Evolutionary conservation across 306 rosid species (phyloP).

Genomic region (Cicer judaicum): DNA sequence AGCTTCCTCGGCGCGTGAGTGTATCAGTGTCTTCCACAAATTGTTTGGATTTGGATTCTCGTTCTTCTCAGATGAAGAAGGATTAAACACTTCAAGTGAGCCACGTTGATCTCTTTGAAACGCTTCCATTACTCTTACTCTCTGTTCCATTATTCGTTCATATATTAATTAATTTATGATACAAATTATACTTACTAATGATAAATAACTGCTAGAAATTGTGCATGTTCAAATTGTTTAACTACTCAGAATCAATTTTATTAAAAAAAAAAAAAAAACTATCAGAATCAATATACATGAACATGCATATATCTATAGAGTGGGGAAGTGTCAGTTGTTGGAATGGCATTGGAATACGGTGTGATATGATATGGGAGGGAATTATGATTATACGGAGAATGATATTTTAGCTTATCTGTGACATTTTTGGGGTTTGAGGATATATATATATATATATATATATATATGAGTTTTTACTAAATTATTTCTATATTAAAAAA

Average conservation of each 20-base stretch:
- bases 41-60: conserved; percentile 28
- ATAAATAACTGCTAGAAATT: neutral
- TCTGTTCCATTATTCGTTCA: conserved; percentile 26
- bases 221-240: neutral
- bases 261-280: too few relatives aligned
- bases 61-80: conserved; percentile 44
- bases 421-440: conserved; percentile 7
- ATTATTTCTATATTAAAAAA: too few relatives aligned
- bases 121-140: conserved; percentile 56
- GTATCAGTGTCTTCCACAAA: conserved; percentile 61
- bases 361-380: neutral
- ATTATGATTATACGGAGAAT: neutral
- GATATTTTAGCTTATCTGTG: neutral
- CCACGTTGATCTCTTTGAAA: conserved; percentile 73
- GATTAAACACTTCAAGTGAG: conserved; percentile 92
- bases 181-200: neutral
- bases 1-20: conserved; percentile 15
- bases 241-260: neutral
- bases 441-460: neutral
- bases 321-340: neutral
- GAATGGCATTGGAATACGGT: neutral
- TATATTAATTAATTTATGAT: neutral
- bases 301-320: neutral
- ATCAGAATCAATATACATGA: too few relatives aligned
- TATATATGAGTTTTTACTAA: neutral